Conservation (phyloP, 2,329 filamentous ascomycete species). For the Acephala macrosclerotiorum region DNA sequence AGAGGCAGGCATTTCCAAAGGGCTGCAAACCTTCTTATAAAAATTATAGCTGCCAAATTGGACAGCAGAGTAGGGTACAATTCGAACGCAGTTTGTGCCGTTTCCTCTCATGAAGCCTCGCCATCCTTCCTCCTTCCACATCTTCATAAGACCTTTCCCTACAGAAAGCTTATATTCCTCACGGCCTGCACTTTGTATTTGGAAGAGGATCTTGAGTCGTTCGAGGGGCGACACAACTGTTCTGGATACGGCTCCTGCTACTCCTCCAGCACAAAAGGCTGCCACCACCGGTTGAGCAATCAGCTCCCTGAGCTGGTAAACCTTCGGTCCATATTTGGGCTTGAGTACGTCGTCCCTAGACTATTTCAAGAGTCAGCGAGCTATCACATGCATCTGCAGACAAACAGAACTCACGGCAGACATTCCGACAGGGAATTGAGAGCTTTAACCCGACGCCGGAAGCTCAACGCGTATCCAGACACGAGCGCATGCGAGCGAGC, state of each 20-base stretch:
- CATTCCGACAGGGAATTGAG: slow-evolving; percentile 35
- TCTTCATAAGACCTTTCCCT: slow-evolving; percentile 86
- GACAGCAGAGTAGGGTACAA: slow-evolving; percentile 96
- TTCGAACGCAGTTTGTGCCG: slow-evolving; percentile 97
- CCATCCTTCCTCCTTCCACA: slow-evolving; percentile 98
- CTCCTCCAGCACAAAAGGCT: slow-evolving; percentile 91
- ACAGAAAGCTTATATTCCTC: slow-evolving; percentile 95
- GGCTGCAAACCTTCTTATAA: slow-evolving; percentile 80
- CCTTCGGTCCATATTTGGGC: slow-evolving; percentile 43
- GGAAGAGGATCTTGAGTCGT: slow-evolving; percentile 96
- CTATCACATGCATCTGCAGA: not conserved
- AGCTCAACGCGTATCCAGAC: slow-evolving; percentile 32
- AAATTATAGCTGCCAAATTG: slow-evolving; percentile 99
- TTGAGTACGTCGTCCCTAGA: slow-evolving; percentile 37
- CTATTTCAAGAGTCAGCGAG: slow-evolving; percentile 28
- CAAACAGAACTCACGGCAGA: slow-evolving; percentile 40
- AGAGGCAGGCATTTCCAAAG: not conserved
- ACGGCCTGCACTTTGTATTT: slow-evolving; percentile 88
- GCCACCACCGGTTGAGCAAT: slow-evolving; percentile 86
- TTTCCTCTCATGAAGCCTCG: slow-evolving; percentile 97
- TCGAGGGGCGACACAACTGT: slow-evolving; percentile 97
- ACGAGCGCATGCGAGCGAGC: slow-evolving; percentile 32
- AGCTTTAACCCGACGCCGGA: slow-evolving; percentile 28
- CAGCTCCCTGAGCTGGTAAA: slow-evolving; percentile 49
- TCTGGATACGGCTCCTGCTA: slow-evolving; percentile 95